Evolutionary conservation across 1,284 basidiomycete genomes (phyloP).

Genomic region (Pisolithus thermaeus): DNA sequence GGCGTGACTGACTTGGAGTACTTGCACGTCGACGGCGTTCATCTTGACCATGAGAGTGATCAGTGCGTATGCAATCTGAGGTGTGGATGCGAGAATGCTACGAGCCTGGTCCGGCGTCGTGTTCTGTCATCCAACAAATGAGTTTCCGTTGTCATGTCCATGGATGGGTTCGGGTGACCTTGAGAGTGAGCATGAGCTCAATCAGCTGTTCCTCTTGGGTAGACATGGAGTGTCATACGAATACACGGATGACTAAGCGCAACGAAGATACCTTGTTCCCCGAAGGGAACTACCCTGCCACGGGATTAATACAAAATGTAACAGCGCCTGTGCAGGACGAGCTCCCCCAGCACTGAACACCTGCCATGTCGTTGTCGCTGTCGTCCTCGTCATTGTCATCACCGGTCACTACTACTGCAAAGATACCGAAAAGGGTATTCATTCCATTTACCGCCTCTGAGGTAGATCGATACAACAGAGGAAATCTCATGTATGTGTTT

Average conservation of each 20-base stretch:
- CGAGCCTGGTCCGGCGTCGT: slow-evolving; percentile 65
- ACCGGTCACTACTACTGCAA: background rate
- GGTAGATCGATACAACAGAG: background rate
- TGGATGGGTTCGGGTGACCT: slow-evolving; percentile 33
- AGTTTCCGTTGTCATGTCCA: background rate
- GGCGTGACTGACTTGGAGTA: slow-evolving; percentile 51
- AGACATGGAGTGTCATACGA: slow-evolving; percentile 16
- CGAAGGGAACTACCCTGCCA: background rate
- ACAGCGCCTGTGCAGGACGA: background rate
- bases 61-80: slow-evolving; percentile 68
- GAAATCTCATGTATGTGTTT: background rate
- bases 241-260: background rate
- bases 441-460: background rate
- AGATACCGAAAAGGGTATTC: background rate
- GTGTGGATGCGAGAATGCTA: slow-evolving; percentile 62
- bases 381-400: no score
- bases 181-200: slow-evolving; percentile 61
- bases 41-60: slow-evolving; percentile 71
- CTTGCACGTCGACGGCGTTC: slow-evolving; percentile 65
- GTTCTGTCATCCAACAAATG: slow-evolving; percentile 40
- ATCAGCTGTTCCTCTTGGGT: slow-evolving; percentile 54
- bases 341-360: no score
- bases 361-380: no score
- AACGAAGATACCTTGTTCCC: background rate
- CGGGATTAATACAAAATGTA: background rate